These are phyloP conservation scores for Breynia disticha DNA, from an alignment of 441 rosid species.

Conservation along the genomic window DNA sequence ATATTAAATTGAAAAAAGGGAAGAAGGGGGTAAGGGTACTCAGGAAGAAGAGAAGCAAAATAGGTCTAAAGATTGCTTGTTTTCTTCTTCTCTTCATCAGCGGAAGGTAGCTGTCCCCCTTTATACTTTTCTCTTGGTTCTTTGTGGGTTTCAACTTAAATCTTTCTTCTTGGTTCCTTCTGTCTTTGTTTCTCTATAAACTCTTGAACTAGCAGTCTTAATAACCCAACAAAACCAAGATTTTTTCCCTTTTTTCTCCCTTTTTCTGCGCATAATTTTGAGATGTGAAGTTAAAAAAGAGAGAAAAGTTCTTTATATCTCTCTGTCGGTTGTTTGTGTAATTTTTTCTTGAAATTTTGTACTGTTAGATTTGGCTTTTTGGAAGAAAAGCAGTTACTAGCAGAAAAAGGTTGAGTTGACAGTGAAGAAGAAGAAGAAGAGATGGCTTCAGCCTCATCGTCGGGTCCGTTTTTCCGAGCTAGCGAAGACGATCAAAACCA, in stretches of 20 bases:
- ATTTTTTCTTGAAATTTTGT: conserved; percentile 9
- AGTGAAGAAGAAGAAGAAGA: conserved; percentile 8
- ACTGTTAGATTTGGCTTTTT: conserved; percentile 6
- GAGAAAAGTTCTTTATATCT: neutral
- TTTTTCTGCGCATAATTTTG: neutral
- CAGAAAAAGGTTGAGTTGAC: too few species aligned
- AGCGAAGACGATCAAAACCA: conserved; percentile 56
- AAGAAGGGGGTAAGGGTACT: conserved; percentile 7
- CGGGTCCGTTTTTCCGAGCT: conserved; percentile 57
- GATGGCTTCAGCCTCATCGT: conserved; percentile 74
- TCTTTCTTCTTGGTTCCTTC: conserved; percentile 7
- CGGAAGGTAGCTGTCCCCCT: conserved; percentile 34
- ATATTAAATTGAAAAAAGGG: conserved; percentile 1
- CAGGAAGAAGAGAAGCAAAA: conserved; percentile 15
- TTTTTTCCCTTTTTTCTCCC: too few species aligned
- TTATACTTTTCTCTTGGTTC: conserved; percentile 29
- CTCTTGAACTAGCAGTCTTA: neutral
- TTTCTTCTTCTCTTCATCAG: conserved; percentile 31
- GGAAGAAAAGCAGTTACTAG: conserved; percentile 2
- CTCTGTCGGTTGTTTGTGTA: neutral
- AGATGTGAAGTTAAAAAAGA: neutral
- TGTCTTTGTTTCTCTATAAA: conserved; percentile 7
- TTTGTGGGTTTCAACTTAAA: conserved; percentile 14
- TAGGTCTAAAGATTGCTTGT: conserved; percentile 24
- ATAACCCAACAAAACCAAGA: neutral